These are phyloP conservation scores for Ochromonas danica DNA, from an alignment of 108 stramenopile genomes.

Conservation along the genomic window DNA sequence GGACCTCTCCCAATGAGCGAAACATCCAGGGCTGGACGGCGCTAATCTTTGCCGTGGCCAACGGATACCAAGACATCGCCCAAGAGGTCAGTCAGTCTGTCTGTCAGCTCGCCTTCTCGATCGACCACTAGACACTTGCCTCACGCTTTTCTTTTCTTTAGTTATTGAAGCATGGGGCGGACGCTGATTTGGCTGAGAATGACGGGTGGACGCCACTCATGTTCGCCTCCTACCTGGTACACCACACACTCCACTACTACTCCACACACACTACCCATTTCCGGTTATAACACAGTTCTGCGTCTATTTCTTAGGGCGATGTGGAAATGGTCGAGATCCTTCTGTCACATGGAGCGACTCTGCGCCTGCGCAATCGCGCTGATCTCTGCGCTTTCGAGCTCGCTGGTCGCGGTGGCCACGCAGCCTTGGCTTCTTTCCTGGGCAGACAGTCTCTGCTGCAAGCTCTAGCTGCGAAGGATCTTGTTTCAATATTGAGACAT, in stretches of 20 bases:
- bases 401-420: background rate
- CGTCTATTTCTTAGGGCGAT: too few species aligned
- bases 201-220: conserved; percentile 1
- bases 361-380: background rate
- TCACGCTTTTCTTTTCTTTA: too few species aligned
- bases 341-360: background rate
- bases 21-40: background rate
- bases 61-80: background rate
- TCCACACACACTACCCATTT: too few species aligned
- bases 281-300: too few species aligned
- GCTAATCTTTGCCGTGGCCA: background rate
- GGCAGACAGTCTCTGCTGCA: background rate
- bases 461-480: background rate
- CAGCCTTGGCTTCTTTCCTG: background rate
- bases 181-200: background rate
- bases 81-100: too few species aligned
- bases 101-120: too few species aligned
- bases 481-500: background rate
- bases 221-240: conserved; percentile 1
- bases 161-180: background rate
- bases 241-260: too few species aligned
- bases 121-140: too few species aligned
- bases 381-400: background rate
- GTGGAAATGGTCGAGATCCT: background rate
- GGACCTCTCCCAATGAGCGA: background rate